Conservation (phyloP, 2,329 filamentous ascomycete species). For the Cadophora malorum region DNA sequence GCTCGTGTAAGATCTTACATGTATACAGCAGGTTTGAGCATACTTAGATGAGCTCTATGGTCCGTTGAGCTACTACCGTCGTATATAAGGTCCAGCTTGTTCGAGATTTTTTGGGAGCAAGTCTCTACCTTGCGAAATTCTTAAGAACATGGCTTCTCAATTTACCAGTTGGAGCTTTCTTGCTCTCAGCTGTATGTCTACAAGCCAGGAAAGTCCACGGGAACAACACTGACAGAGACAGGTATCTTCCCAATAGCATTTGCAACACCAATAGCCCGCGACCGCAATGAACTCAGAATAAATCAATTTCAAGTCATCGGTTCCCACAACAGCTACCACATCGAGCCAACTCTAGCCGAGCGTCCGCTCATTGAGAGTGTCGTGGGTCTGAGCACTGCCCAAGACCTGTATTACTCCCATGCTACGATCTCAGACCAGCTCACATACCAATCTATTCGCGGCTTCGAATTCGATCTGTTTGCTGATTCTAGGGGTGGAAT, state of each 20-base stretch:
- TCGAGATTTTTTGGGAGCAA: background rate
- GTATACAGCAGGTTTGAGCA: background rate
- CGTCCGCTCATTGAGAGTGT: constrained; percentile 3
- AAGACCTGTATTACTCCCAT: constrained; percentile 12
- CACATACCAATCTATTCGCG: constrained; percentile 16
- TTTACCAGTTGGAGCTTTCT: background rate
- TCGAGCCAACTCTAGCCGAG: constrained; percentile 11
- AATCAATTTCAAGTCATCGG: constrained; percentile 18
- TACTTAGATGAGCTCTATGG: background rate
- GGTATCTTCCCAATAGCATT: background rate
- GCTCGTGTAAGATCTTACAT: background rate
- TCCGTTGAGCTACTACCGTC: no score
- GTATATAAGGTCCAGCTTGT: background rate
- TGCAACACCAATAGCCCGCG: background rate
- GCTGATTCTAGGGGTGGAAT: constrained; percentile 12
- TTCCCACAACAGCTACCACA: constrained; percentile 18
- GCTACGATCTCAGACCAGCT: constrained; percentile 14
- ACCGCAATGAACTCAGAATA: background rate
- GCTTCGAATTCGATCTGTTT: constrained; percentile 14
- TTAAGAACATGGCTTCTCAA: background rate
- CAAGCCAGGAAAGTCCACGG: background rate
- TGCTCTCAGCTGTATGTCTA: constrained; percentile 1
- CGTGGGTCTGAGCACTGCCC: background rate
- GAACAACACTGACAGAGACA: background rate
- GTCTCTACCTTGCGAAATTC: no score